phyloP scores from a whole-genome alignment of 2,329 filamentous ascomycete species.

The Aureobasidium sp. region DNA sequence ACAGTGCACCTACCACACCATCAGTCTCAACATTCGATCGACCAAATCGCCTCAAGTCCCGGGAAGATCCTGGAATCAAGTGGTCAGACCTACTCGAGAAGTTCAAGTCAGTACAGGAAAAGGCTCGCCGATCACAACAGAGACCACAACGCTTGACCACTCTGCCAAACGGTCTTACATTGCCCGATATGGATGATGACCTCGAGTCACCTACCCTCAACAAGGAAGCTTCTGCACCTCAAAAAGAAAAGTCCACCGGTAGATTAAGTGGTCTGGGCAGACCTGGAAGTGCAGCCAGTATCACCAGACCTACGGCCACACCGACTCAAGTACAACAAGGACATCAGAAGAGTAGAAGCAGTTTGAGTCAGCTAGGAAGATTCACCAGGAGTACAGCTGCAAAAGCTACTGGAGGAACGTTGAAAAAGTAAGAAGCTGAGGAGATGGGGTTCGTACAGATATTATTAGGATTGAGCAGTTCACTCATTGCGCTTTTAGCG shows the following conservation, averaged over 20 bases:
- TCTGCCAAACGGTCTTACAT: not conserved
- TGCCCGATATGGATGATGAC: constrained; percentile 1
- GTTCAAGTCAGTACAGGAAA: constrained; percentile 85
- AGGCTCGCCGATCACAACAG: constrained; percentile 60
- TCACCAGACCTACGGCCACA: not conserved
- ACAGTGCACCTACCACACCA: constrained; percentile 22
- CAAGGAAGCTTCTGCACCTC: not conserved
- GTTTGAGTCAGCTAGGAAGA: constrained; percentile 35
- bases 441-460: too few species aligned
- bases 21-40: constrained; percentile 30
- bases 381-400: constrained; percentile 26
- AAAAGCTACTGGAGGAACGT: not conserved
- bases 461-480: too few species aligned
- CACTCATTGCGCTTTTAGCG: too few species aligned
- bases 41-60: constrained; percentile 64
- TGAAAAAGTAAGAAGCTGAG: not conserved
- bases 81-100: constrained; percentile 94
- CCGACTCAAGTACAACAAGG: constrained; percentile 9
- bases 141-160: constrained; percentile 14
- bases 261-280: constrained; percentile 16
- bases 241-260: constrained; percentile 4
- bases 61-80: constrained; percentile 67
- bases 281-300: constrained; percentile 14
- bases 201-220: constrained; percentile 1
- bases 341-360: constrained; percentile 27